phyloP scores from a whole-genome alignment of 2,329 filamentous ascomycete genomes.

The Truncatella angustata region DNA sequence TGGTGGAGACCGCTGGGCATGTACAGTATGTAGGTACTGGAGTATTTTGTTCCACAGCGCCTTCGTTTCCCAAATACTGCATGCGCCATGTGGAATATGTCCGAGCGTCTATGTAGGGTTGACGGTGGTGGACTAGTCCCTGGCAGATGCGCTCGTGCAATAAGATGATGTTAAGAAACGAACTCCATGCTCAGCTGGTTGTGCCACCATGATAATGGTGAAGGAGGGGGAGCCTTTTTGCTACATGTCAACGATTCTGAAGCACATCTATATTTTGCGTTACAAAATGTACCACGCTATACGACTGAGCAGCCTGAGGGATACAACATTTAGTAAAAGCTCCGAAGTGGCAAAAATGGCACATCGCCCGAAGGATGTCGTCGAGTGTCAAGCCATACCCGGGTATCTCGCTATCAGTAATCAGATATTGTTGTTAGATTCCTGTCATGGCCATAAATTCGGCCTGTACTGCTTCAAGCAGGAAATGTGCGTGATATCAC shows the following conservation, averaged over 20 bases:
- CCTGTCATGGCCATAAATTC: neutral
- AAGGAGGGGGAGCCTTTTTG: too few relatives aligned
- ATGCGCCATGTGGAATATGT: neutral
- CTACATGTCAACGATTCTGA: too few relatives aligned
- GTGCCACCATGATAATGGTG: too few relatives aligned
- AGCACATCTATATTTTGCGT: too few relatives aligned
- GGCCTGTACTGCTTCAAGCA: neutral
- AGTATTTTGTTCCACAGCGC: too few relatives aligned
- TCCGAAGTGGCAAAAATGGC: neutral
- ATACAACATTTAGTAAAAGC: neutral
- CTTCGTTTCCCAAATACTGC: too few relatives aligned
- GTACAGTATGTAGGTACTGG: too few relatives aligned
- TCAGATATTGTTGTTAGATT: neutral
- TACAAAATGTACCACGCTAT: too few relatives aligned
- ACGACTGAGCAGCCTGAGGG: neutral
- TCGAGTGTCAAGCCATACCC: conserved; percentile 1
- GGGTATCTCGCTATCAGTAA: conserved; percentile 7
- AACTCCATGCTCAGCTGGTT: too few relatives aligned
- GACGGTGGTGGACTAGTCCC: neutral
- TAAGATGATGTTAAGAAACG: too few relatives aligned
- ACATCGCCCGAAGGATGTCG: neutral
- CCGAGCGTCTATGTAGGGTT: neutral
- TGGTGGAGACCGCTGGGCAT: neutral
- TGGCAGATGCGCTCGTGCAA: too few relatives aligned
- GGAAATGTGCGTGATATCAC: too few relatives aligned